Base-by-base conservation (phyloP, 2,329 filamentous ascomycete genomes). In the Bretziella fagacearum region DNA sequence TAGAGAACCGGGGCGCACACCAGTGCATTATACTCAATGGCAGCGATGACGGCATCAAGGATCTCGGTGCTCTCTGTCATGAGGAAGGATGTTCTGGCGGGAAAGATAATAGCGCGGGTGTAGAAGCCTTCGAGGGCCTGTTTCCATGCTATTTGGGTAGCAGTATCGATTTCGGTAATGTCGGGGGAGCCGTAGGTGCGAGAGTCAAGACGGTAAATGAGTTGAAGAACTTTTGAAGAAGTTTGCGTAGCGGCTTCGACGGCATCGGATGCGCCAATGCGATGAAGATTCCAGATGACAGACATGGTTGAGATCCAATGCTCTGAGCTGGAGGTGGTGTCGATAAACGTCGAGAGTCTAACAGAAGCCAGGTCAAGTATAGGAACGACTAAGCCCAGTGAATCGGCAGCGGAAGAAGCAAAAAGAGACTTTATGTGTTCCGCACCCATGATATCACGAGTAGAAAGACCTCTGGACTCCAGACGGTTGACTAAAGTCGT, bases 401-500 rank as follows among this genome's bases (percentile, higher is more conserved):
- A 63, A 15, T 75, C 73, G 6, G 61, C 52, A 0, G 67, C 65
- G 1, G 71, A 62, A 0, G 63, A 63, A 47, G 63, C 68, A 55
- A 77, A 76, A 5, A 77, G 61, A 3, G 72, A 71, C 53, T 68
- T 70, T 54, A 77, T 65, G 51, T 76, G 72, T 55, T 76, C 71
- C 1, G 68, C 68, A 13, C 73, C 73, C 54, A 74, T 72, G 45
- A 58, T 64, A 53, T 66, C 62, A 51, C 65, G 65, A 10, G 64
- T 61, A 7, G 62, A 61, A 20, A 57, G 56, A 2, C 53, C 56
- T 6, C 56, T 56, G 11, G 57, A 55, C 26, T 65, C 61, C 4
- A 71, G 61, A 17, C 69, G 67, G 1, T 57, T 56, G n/a, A 76
- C 52, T 3, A 77, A 61, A 5, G 59, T 59, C 8, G 58, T 60